Evolutionary conservation across 208 protist species (phyloP), one percentile per base, ranked within the genome.

Genomic region (Acanthamoeba triangularis): DNA sequence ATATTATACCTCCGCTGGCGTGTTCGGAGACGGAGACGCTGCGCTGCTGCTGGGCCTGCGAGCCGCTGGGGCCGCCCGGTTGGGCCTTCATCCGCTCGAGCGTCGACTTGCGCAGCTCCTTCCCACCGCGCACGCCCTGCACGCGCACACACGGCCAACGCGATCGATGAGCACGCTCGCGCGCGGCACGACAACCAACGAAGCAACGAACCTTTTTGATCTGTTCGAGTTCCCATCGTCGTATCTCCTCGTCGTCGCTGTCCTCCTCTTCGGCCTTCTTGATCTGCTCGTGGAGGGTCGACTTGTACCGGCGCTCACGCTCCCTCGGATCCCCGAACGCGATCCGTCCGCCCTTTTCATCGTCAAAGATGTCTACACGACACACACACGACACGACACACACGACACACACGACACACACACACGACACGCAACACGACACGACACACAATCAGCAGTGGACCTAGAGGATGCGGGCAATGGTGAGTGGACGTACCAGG

Each of bases 211-310:
- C 85, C 85, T 92, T 92, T n/a, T 74, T 52, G 30, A 94, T 78
- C 56, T 94, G 90, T 44, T 94, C 90, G 33, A 94, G 69, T 30
- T 94, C 90, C 90, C 90, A 94, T 20, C 90, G 63, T 44, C 56
- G 37, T 1, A 94, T 37, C 69, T 94, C 90, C 30, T 94, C 90
- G 33, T 94, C 90, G 13, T 94, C 90, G 30, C 47, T 49, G 44
- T 94, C 90, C 90, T 94, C 90, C 47, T 84, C 69, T 30, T 94
- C 69, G n/a, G 63, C 90, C 44, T 65, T 52, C 56, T 94, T 61
- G 63, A 94, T 94, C 72, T 94, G 67, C 41, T 82, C 90, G 37
- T 49, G 35, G 25, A 94, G 72, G 52, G 11, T 85, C 33, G 52
- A 20, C 69, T 94, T 94, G 16, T 84, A n/a, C 49, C 67, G 20